phyloP scores from a whole-genome alignment of 2,329 filamentous ascomycete genomes.

The Macrophomina pseudophaseolina region DNA sequence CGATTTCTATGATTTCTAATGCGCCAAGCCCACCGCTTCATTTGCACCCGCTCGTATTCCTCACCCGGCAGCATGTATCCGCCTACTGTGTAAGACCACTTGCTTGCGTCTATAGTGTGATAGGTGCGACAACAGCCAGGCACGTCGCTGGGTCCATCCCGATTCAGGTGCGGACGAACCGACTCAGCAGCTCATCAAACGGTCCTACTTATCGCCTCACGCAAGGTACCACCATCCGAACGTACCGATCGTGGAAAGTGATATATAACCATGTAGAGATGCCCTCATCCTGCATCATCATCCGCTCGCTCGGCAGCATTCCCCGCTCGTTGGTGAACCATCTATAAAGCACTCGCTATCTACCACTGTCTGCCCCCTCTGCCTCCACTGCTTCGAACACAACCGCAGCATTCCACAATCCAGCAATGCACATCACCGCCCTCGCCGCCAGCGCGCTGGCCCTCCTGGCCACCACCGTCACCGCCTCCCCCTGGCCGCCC shows the following conservation, averaged over 20 bases:
- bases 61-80: background rate
- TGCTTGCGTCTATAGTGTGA: background rate
- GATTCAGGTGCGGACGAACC: background rate
- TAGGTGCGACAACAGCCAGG: background rate
- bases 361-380: background rate
- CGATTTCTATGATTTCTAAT: slow-evolving; percentile 2
- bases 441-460: background rate
- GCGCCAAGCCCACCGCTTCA: background rate
- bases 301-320: background rate
- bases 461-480: background rate
- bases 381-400: background rate
- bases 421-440: background rate
- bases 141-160: background rate
- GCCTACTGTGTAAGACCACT: background rate
- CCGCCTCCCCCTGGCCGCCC: background rate
- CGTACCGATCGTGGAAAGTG: background rate
- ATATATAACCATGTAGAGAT: background rate
- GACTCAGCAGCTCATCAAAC: background rate
- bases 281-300: background rate
- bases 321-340: background rate
- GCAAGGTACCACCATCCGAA: background rate
- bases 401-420: background rate
- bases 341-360: background rate
- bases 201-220: background rate
- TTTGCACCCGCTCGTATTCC: background rate